These are phyloP conservation scores for Fusarium tricinctum DNA, from an alignment of 2,329 filamentous ascomycete species.

Conservation along the genomic window DNA sequence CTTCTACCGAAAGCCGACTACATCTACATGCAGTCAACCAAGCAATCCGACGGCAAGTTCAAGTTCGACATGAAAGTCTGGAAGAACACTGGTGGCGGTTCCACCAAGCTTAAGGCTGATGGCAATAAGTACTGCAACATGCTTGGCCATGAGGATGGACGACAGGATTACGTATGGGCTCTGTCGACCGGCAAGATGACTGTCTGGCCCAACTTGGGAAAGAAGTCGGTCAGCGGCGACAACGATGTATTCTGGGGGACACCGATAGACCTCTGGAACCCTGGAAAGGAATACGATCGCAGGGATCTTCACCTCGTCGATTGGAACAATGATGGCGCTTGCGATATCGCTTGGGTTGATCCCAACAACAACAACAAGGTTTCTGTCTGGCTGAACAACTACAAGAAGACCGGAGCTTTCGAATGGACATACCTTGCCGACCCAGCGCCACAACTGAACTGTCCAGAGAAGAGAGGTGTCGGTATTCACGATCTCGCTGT, in stretches of 20 bases:
- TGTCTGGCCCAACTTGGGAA: slow-evolving; percentile 10
- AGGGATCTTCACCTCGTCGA: slow-evolving; percentile 21
- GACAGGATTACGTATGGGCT: slow-evolving; percentile 43
- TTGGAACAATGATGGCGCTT: slow-evolving; percentile 20
- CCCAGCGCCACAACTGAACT: slow-evolving; percentile 4
- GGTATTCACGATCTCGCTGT: slow-evolving; percentile 4
- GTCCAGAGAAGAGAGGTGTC: slow-evolving; percentile 7
- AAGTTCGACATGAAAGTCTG: slow-evolving; percentile 20
- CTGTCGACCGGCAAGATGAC: slow-evolving; percentile 12
- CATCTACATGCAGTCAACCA: slow-evolving; percentile 22
- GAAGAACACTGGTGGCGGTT: slow-evolving; percentile 18
- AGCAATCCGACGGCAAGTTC: not conserved
- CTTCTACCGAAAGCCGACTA: slow-evolving; percentile 23
- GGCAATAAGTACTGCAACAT: slow-evolving; percentile 44
- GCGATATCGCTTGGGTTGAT: slow-evolving; percentile 16
- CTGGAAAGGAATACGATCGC: not conserved
- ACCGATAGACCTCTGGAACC: not conserved
- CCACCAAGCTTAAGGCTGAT: slow-evolving; percentile 21
- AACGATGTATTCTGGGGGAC: not conserved
- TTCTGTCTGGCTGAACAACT: slow-evolving; percentile 21
- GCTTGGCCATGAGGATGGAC: slow-evolving; percentile 17
- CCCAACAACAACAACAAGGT: slow-evolving; percentile 14
- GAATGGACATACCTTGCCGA: not conserved
- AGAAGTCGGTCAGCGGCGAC: not conserved
- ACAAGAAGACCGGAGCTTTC: not conserved